Percentiles rank a stretch among this genome's conserved stretches.
Evolutionary conservation across 2,329 filamentous ascomycete genomes (phyloP).

Genomic region (Aspergillus hiratsukae): DNA sequence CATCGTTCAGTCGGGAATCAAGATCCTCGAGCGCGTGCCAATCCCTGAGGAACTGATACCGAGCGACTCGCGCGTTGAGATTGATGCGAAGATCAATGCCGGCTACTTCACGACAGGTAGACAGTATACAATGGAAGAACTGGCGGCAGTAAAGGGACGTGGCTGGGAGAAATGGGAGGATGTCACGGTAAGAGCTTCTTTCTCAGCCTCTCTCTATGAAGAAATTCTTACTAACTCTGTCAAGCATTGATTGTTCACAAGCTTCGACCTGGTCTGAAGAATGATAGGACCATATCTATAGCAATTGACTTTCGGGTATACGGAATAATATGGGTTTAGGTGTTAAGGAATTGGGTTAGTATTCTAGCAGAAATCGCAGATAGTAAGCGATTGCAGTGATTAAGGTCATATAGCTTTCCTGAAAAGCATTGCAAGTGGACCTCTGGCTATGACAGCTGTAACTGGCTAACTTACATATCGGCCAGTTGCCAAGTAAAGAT

Average conservation of each 20-base stretch:
- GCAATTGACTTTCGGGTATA: background rate
- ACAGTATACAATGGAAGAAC: slow-evolving; percentile 80
- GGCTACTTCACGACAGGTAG: slow-evolving; percentile 84
- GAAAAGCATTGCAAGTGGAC: background rate
- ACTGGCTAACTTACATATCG: background rate
- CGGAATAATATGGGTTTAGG: background rate
- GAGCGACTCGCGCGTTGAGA: slow-evolving; percentile 92
- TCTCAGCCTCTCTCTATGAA: background rate
- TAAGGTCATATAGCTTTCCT: background rate
- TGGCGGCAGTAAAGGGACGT: slow-evolving; percentile 79
- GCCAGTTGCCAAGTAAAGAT: background rate
- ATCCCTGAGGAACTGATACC: slow-evolving; percentile 93
- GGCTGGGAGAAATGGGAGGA: slow-evolving; percentile 74
- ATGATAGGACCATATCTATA: background rate
- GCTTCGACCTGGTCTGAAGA: background rate
- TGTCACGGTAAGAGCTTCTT: slow-evolving; percentile 36
- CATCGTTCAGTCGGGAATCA: slow-evolving; percentile 51
- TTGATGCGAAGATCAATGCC: slow-evolving; percentile 96
- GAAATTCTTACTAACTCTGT: slow-evolving; percentile 1
- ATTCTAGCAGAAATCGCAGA: background rate
- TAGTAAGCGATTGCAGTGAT: background rate
- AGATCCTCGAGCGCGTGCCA: slow-evolving; percentile 83
- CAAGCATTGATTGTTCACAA: slow-evolving; percentile 17
- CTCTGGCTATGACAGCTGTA: background rate
- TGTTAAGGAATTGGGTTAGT: background rate